Evolutionary conservation across 139 green algal species (phyloP), one percentile per base, ranked within the genome.

Genomic region (Diplosphaera chodatii): DNA sequence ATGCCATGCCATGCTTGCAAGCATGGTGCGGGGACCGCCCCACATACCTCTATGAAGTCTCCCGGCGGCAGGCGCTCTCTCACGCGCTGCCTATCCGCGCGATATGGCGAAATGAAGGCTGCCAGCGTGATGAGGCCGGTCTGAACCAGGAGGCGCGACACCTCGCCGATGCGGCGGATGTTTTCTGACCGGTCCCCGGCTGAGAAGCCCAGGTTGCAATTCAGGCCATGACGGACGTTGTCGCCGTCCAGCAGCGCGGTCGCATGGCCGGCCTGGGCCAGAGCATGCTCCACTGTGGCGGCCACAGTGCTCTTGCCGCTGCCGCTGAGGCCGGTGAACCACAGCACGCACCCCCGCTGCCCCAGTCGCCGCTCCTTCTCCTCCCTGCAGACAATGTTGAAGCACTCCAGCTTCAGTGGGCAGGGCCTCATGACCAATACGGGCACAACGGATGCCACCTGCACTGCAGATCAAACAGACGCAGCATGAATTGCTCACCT

Each of bases 51-150:
- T 5, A 97, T 74, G 66, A 97, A 97, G 23, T 90, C 82, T 28
- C 85, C 85, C 20, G 66, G 32, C 6, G 27, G 31, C 63, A 96
- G 66, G 3, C 91, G 81, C 0, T 72, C 71, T 0, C 93, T 81
- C 2, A 94, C 90, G 0, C 37, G 48, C 15, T 91, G 80, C 18
- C 93, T 78, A 74, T 97, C 92, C 25, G 27, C 65, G 55, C 40
- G 71, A 78, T 98, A 98, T 31, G 94, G 94, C 4, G 90, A 97
- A 67, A 98, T 98, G 80, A 98, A 97, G 80, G 80, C 89, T 16
- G 94, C 90, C 0, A 98, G 77, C 0, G 92, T 96, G 70, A 98
- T 90, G 28, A 97, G 55, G 22, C 92, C 92, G 15, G 85, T 79
- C 66, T 97, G 91, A 6, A 90, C 84, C 63, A 97, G 93, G 27